A percentile compares a stretch with the other conserved stretches of the same genome.
These are phyloP conservation scores for Nidula niveotomentosa DNA, from an alignment of 1,284 basidiomycete genomes.

Conservation along the genomic window DNA sequence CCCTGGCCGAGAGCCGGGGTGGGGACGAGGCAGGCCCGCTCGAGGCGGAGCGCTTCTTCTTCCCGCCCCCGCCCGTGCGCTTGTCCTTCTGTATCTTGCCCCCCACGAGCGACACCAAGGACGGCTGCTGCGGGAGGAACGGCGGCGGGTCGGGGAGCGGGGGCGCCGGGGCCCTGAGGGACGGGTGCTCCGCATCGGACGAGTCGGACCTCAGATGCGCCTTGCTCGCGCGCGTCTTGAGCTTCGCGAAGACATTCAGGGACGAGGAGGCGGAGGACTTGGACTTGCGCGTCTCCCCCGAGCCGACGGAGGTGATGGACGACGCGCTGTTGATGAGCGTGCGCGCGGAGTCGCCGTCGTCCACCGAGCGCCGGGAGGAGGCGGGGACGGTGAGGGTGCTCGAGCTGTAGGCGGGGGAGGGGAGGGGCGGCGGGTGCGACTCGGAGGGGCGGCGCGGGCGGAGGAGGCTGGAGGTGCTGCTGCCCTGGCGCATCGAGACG, in stretches of 20 bases:
- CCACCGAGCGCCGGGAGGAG: constrained; percentile 26
- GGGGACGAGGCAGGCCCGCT: too few species aligned
- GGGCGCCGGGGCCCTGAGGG: too few species aligned
- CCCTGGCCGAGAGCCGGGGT: too few species aligned
- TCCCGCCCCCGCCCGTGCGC: too few species aligned
- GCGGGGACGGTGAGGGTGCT: constrained; percentile 33
- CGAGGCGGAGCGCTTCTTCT: too few species aligned
- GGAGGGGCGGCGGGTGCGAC: constrained; percentile 10
- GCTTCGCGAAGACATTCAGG: neutral
- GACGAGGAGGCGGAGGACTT: neutral
- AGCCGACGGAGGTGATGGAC: constrained; percentile 24
- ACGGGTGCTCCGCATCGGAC: too few species aligned
- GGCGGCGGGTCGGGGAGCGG: too few species aligned
- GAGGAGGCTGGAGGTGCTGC: constrained; percentile 22
- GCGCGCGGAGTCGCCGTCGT: constrained; percentile 25
- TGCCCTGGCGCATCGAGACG: constrained; percentile 22
- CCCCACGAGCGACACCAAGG: too few species aligned
- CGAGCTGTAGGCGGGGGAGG: constrained; percentile 31
- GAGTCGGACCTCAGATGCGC: too few species aligned
- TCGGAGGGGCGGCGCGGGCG: too few species aligned
- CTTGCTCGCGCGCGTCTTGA: neutral
- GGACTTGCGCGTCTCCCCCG: constrained; percentile 30
- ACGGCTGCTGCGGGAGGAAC: too few species aligned
- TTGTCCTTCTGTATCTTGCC: too few species aligned
- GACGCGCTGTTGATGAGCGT: constrained; percentile 28